Conservation (phyloP, 352 stramenopile genomes). For the Globisporangium nodosum region DNA sequence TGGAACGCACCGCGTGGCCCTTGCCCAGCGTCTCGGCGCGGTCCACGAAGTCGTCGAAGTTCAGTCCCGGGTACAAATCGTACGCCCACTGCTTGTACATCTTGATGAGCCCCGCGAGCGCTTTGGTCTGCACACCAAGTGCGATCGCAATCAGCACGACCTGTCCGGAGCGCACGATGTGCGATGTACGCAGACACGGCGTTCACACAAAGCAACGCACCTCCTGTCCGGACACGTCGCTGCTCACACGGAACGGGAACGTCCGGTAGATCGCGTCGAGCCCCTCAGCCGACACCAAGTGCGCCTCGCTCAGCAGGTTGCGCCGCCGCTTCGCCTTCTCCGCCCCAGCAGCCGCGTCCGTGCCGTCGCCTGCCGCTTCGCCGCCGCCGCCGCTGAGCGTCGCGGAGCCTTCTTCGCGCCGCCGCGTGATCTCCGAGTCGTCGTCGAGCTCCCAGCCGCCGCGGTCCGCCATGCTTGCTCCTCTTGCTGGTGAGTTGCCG, state of each 20-base stretch:
- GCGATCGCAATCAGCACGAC: not conserved
- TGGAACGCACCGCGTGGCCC: slow-evolving; percentile 23
- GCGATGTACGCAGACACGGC: not conserved
- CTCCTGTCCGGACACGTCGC: slow-evolving; percentile 51
- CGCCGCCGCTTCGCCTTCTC: slow-evolving; percentile 37
- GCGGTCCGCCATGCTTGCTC: slow-evolving; percentile 28
- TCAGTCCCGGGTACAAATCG: slow-evolving; percentile 73
- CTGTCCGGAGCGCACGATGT: not conserved
- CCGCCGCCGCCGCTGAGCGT: slow-evolving; percentile 6
- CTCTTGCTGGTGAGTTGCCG: not conserved
- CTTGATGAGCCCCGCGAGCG: slow-evolving; percentile 54
- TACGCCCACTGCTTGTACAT: slow-evolving; percentile 88
- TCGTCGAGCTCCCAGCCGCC: slow-evolving; percentile 57
- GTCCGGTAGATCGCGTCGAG: slow-evolving; percentile 66
- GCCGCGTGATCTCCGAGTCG: slow-evolving; percentile 24
- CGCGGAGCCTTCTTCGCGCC: slow-evolving; percentile 11
- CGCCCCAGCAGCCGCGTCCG: not conserved
- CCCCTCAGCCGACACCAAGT: slow-evolving; percentile 55
- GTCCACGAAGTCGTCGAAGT: slow-evolving; percentile 80
- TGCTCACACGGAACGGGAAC: slow-evolving; percentile 64
- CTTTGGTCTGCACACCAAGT: slow-evolving; percentile 32
- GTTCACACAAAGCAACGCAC: slow-evolving; percentile 11
- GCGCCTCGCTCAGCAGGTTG: slow-evolving; percentile 56
- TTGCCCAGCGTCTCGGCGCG: slow-evolving; percentile 55
- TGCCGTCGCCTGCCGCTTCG: slow-evolving; percentile 2